Evolutionary conservation across 1,284 basidiomycete species (phyloP).

Genomic region (Puccinia horiana): DNA sequence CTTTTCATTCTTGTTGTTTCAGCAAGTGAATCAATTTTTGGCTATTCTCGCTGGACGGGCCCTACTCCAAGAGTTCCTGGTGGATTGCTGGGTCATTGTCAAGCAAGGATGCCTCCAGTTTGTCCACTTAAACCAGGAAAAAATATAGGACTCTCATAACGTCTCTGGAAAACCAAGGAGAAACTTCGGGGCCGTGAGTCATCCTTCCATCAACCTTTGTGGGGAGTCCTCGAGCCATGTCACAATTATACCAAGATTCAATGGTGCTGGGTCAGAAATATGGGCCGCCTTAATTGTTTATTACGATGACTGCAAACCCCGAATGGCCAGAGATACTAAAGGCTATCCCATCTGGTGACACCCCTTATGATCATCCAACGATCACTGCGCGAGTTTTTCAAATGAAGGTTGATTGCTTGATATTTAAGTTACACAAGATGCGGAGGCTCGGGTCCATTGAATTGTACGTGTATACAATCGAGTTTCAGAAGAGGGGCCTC

Average conservation of each 20-base stretch:
- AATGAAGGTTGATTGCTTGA: slow-evolving; percentile 57
- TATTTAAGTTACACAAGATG: slow-evolving; percentile 49
- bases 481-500: slow-evolving; percentile 64
- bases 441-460: slow-evolving; percentile 58
- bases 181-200: slow-evolving; percentile 50
- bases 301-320: slow-evolving; percentile 61
- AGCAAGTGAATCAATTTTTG: neutral
- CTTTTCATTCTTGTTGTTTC: neutral
- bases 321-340: slow-evolving; percentile 61
- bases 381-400: slow-evolving; percentile 63
- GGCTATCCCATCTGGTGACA: slow-evolving; percentile 59
- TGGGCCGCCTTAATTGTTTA: slow-evolving; percentile 59
- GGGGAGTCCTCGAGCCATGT: slow-evolving; percentile 58
- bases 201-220: slow-evolving; percentile 59
- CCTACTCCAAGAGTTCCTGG: slow-evolving; percentile 10
- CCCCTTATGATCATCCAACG: slow-evolving; percentile 61
- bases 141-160: neutral
- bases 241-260: slow-evolving; percentile 61
- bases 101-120: neutral
- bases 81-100: neutral
- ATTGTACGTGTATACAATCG: slow-evolving; percentile 62
- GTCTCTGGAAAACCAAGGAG: slow-evolving; percentile 10
- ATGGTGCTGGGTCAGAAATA: slow-evolving; percentile 57
- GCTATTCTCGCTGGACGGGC: neutral
- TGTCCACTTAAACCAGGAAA: neutral